Evolutionary conservation across 2,329 filamentous ascomycete genomes (phyloP).

Genomic region (Parafenestella ontariensis): DNA sequence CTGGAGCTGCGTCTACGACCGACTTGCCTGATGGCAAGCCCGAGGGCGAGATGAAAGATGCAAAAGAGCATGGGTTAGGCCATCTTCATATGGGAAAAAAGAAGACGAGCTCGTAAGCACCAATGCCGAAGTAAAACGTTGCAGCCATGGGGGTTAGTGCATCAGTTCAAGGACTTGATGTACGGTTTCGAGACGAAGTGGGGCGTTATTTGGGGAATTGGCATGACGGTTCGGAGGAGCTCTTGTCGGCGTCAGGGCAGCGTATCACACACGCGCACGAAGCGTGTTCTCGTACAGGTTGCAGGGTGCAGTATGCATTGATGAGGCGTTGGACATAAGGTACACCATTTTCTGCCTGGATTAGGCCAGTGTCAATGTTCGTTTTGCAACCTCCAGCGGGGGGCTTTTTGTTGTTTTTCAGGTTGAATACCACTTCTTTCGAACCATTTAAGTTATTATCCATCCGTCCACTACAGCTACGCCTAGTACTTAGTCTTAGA

Average conservation of each 20-base stretch:
- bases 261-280: conserved; percentile 35
- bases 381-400: neutral
- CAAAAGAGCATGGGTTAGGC: conserved; percentile 43
- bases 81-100: conserved; percentile 35
- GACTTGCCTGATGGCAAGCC: conserved; percentile 53
- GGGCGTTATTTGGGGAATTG: conserved; percentile 5
- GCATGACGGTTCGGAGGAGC: neutral
- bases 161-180: neutral
- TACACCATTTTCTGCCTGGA: conserved; percentile 8
- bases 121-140: neutral
- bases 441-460: neutral
- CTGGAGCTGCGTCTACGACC: conserved; percentile 45
- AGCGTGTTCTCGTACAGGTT: conserved; percentile 24
- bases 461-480: neutral
- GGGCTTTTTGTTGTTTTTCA: conserved; percentile 6
- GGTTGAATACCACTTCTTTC: conserved; percentile 20
- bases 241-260: conserved; percentile 12
- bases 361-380: neutral
- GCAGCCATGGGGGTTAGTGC: neutral
- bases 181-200: conserved; percentile 1
- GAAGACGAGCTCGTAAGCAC: conserved; percentile 26
- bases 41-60: conserved; percentile 48
- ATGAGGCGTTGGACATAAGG: conserved; percentile 27
- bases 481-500: neutral
- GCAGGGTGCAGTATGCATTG: conserved; percentile 37